Conservation (phyloP, 768 basidiomycete genomes). For the Leccinum incarnatum region DNA sequence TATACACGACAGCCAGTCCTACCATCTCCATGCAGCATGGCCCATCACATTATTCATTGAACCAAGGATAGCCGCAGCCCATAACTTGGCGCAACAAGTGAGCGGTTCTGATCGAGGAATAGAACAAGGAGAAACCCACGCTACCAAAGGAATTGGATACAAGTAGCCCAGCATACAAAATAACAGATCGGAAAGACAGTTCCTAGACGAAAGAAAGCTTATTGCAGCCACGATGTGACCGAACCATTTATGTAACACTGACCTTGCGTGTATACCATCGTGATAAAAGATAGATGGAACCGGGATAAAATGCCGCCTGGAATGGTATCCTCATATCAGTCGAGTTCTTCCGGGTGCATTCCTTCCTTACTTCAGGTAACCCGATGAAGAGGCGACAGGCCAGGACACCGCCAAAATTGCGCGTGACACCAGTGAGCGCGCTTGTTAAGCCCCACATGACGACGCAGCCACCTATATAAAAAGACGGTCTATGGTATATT, state of each 20-base stretch:
- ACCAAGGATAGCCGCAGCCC: background rate
- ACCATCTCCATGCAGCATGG: slow-evolving; percentile 1
- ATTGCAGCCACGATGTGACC: background rate
- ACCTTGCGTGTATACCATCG: slow-evolving; percentile 5
- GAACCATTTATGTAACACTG: background rate
- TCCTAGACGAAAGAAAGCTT: background rate
- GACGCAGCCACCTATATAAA: background rate
- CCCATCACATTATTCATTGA: background rate
- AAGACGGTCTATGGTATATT: background rate
- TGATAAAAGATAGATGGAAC: background rate
- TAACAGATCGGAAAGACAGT: background rate
- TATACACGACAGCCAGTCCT: background rate
- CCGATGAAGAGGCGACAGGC: background rate
- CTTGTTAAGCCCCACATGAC: background rate
- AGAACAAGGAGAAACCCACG: background rate
- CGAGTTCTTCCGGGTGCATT: background rate
- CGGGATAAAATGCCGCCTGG: slow-evolving; percentile 1
- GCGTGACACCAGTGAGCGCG: background rate
- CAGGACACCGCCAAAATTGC: background rate
- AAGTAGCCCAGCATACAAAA: background rate
- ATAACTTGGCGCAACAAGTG: background rate
- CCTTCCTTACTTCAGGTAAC: background rate
- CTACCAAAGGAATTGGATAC: background rate
- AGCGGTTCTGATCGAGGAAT: background rate
- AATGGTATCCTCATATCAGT: background rate